Evolutionary conservation across 1,284 basidiomycete species (phyloP), one percentile per base, ranked within the genome.

Genomic region (Cryptococcus hybrid): DNA sequence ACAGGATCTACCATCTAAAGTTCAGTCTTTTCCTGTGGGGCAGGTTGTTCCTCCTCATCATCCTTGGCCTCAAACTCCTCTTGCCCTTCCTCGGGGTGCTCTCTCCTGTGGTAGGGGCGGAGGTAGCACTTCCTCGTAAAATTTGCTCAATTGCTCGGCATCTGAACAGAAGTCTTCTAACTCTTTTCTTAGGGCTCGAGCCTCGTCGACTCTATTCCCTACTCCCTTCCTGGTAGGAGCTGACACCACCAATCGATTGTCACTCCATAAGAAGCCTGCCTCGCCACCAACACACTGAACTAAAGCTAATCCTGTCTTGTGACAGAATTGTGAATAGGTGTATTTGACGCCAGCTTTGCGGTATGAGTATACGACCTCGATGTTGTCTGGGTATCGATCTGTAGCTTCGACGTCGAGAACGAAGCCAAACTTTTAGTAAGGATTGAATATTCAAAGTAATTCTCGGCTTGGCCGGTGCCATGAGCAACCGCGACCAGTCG

Each of bases 331-430:
- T 7, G 90, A 89, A 74, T 91, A 84, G 58, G 83, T 84, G 78
- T 87, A 93, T 1, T 86, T 82, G 47, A 34, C 47, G 37, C 83
- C 80, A 7, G 61, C 51, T 34, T 87, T 85, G 13, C 92, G 86
- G 73, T 96, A 96, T 5, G 88, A 89, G 76, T 96, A 96, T 45
- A 87, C 82, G n/a, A 92, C 88, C 61, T 92, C 88, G 56, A 94
- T 82, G 36, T 85, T 81, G 46, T 87, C 84, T 4, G 90, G 87
- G 70, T 92, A 92, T 57, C 88, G 77, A 36, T 84, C 82, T 5
- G 82, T 83, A 0, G 88, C 87, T 78, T 95, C 92, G 47, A 93
- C 86, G 64, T 95, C 92, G 56, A 96, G 78, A 57, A 93, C 86
- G 76, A 92, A 94, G 12, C 85, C 86, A 67, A 90, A 89, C 57